Evolutionary conservation across 495 filamentous ascomycete species (phyloP).

Genomic region (Rostrohypoxylon terebratum): DNA sequence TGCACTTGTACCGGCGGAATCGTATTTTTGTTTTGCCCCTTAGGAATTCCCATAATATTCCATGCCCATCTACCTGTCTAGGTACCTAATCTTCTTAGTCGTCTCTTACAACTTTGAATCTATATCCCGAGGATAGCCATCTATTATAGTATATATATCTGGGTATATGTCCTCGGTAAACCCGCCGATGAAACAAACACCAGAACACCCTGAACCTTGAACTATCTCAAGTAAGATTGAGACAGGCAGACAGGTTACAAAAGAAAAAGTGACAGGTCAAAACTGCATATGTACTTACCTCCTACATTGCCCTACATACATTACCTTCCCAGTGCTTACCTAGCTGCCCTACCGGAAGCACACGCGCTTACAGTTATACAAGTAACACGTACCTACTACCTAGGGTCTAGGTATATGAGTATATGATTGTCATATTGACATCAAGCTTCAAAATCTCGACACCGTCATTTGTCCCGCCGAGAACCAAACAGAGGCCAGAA

Average conservation of each 20-base stretch:
- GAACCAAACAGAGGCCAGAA: background rate
- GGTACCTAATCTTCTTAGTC: conserved; percentile 13
- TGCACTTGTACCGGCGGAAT: conserved; percentile 12
- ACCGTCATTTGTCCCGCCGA: conserved; percentile 28
- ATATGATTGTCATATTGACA: conserved; percentile 23
- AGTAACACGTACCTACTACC: conserved; percentile 3
- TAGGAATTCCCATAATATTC: conserved; percentile 24
- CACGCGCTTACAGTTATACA: conserved; percentile 21
- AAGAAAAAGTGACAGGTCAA: conserved; percentile 42
- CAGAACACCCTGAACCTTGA: conserved; percentile 4
- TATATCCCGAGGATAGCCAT: conserved; percentile 5
- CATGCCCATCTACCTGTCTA: too few relatives aligned
- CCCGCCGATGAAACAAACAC: conserved; percentile 33
- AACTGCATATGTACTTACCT: conserved; percentile 26
- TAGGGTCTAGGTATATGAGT: too few relatives aligned
- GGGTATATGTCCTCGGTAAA: conserved; percentile 32
- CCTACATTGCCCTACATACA: background rate
- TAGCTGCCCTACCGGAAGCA: conserved; percentile 26
- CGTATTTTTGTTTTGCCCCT: conserved; percentile 27
- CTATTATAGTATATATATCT: background rate
- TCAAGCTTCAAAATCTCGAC: conserved; percentile 41
- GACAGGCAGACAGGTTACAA: background rate
- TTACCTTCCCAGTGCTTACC: conserved; percentile 2
- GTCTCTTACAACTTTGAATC: conserved; percentile 20
- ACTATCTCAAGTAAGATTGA: conserved; percentile 14